These are phyloP conservation scores for Pulveroboletus sp. DNA, from an alignment of 768 basidiomycete species.

Conservation along the genomic window DNA sequence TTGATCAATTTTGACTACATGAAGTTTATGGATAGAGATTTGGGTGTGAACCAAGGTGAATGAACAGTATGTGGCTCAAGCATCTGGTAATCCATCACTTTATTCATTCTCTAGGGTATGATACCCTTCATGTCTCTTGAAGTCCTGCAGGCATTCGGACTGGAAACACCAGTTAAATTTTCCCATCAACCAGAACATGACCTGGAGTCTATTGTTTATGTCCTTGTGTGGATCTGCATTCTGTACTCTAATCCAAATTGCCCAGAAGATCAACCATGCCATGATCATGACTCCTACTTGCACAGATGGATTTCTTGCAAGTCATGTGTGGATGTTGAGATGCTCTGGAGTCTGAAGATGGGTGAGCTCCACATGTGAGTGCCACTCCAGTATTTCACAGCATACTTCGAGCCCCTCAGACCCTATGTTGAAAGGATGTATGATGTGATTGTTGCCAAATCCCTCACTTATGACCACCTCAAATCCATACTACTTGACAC, in stretches of 20 bases:
- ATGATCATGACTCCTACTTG: background rate
- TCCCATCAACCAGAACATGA: background rate
- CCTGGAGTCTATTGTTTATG: constrained; percentile 1
- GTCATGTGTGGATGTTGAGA: background rate
- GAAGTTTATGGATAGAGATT: background rate
- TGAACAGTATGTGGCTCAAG: background rate
- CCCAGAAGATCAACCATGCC: background rate
- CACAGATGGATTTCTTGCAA: background rate
- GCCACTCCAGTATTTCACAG: background rate
- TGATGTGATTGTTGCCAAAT: background rate
- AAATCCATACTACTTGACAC: background rate
- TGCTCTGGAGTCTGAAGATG: background rate
- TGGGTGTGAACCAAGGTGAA: background rate
- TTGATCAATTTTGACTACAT: constrained; percentile 1
- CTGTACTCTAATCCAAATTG: background rate
- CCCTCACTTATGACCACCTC: too few species aligned
- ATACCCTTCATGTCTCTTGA: constrained; percentile 1
- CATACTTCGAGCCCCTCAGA: background rate
- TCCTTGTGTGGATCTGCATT: constrained; percentile 5
- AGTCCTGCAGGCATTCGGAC: background rate
- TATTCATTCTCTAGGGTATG: background rate
- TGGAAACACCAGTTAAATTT: background rate
- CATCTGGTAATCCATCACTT: background rate
- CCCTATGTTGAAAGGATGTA: background rate
- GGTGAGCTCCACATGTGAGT: background rate